Conservation (phyloP, 23 red algal species). For the Chondrus crispus region DNA sequence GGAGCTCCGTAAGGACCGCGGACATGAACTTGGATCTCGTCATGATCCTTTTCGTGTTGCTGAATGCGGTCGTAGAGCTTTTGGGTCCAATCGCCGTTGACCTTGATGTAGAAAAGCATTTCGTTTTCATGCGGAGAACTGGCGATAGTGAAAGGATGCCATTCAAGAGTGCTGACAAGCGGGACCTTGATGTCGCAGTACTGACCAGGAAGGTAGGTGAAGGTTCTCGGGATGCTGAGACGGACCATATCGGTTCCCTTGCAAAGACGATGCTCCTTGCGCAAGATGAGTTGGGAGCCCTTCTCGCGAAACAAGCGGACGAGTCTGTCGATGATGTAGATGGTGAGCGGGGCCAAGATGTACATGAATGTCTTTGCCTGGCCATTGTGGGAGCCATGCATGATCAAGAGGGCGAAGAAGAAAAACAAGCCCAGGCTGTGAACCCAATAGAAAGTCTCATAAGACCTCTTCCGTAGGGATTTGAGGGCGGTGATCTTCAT, state of each 20-base stretch:
- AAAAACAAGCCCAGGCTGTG: slow-evolving; percentile 58
- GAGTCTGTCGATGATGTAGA: slow-evolving; percentile 62
- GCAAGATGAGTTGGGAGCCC: slow-evolving; percentile 21
- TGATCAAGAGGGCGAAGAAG: slow-evolving; percentile 57
- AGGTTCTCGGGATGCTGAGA: slow-evolving; percentile 61
- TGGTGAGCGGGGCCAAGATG: slow-evolving; percentile 39
- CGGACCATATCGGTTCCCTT: slow-evolving; percentile 55
- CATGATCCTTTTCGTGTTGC: background rate
- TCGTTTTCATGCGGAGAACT: slow-evolving; percentile 67
- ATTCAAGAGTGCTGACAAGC: slow-evolving; percentile 54
- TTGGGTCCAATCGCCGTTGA: slow-evolving; percentile 79
- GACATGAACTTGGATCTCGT: slow-evolving; percentile 50
- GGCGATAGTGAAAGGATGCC: slow-evolving; percentile 84
- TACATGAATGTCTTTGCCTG: slow-evolving; percentile 57
- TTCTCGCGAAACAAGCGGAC: slow-evolving; percentile 47
- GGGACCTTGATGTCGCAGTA: slow-evolving; percentile 87
- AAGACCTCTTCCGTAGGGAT: slow-evolving; percentile 17
- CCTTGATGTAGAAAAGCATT: slow-evolving; percentile 88
- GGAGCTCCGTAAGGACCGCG: slow-evolving; percentile 75
- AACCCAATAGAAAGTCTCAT: slow-evolving; percentile 74
- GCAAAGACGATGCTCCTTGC: background rate
- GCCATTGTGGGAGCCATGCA: slow-evolving; percentile 66
- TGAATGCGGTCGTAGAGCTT: slow-evolving; percentile 66
- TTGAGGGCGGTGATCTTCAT: slow-evolving; percentile 43
- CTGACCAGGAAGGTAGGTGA: slow-evolving; percentile 69